Percentiles rank a stretch among this genome's conserved stretches.
Conservation (phyloP, 441 rosid species). For the Brassica hybrid region DNA sequence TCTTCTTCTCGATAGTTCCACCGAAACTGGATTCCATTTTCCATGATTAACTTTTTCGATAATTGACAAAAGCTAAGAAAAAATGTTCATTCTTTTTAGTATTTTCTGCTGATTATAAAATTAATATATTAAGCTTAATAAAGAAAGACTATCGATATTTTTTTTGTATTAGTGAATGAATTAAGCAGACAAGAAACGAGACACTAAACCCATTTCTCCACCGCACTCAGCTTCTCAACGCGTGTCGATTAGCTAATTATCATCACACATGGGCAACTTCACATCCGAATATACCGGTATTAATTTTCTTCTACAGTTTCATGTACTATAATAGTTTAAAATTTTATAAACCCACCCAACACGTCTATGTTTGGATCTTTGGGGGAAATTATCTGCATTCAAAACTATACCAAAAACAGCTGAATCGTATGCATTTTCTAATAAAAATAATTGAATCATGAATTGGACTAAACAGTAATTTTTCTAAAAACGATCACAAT, state of each 20-base stretch:
- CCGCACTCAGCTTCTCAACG: not conserved
- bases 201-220: conserved; percentile 19
- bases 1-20: conserved; percentile 32
- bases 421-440: not conserved
- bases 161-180: not conserved
- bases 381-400: conserved; percentile 7
- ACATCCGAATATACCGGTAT: not conserved
- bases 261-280: conserved; percentile 21
- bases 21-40: conserved; percentile 30
- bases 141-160: not conserved
- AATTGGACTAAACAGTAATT: not conserved
- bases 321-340: not conserved
- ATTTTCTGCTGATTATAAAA: not conserved
- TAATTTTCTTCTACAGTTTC: not conserved
- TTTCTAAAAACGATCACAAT: not conserved
- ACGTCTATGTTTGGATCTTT: conserved; percentile 24
- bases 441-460: not conserved
- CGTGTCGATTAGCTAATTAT: conserved; percentile 20
- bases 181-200: conserved; percentile 21
- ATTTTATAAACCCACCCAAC: conserved; percentile 18
- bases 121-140: not conserved
- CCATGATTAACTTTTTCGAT: conserved; percentile 26
- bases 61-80: not conserved
- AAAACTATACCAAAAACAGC: no score
- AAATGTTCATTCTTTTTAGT: not conserved